These are phyloP conservation scores for Phalaenopsis aphrodite DNA, from an alignment of 106 monocot species.

Conservation along the genomic window DNA sequence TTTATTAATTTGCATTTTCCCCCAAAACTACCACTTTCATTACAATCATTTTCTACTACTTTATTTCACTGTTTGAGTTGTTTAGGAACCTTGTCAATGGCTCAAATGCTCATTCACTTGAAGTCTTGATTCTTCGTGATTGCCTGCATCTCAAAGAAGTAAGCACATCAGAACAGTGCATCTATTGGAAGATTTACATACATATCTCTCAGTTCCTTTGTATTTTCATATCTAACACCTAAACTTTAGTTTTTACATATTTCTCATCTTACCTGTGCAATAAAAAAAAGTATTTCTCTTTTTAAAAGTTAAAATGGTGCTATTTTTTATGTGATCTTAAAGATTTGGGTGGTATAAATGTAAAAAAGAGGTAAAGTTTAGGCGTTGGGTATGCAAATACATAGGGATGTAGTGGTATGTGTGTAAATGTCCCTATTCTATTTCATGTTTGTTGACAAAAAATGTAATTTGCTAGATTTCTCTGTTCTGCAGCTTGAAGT, in stretches of 20 bases:
- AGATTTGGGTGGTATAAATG: no score
- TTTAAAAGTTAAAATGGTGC: no score
- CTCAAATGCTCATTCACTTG: constrained; percentile 26
- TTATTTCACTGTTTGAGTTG: constrained; percentile 19
- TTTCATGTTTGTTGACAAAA: not conserved
- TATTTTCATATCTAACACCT: no score
- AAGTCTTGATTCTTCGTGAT: constrained; percentile 60
- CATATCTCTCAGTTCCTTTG: no score
- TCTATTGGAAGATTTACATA: not conserved
- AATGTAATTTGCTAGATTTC: constrained; percentile 3
- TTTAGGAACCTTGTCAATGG: constrained; percentile 43
- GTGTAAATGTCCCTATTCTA: not conserved
- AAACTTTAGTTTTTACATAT: no score
- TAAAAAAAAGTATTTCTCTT: no score
- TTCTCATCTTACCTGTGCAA: no score
- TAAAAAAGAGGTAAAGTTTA: no score
- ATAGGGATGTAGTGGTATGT: no score
- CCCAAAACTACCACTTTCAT: not conserved
- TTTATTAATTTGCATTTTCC: not conserved
- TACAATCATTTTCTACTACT: constrained; percentile 6
- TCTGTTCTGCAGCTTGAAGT: constrained; percentile 38
- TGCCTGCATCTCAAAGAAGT: constrained; percentile 81
- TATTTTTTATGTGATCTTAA: no score
- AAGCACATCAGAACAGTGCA: constrained; percentile 13
- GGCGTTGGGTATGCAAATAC: no score